Conservation (phyloP, 2,329 filamentous ascomycete genomes). For the Aspergillus clavatus region DNA sequence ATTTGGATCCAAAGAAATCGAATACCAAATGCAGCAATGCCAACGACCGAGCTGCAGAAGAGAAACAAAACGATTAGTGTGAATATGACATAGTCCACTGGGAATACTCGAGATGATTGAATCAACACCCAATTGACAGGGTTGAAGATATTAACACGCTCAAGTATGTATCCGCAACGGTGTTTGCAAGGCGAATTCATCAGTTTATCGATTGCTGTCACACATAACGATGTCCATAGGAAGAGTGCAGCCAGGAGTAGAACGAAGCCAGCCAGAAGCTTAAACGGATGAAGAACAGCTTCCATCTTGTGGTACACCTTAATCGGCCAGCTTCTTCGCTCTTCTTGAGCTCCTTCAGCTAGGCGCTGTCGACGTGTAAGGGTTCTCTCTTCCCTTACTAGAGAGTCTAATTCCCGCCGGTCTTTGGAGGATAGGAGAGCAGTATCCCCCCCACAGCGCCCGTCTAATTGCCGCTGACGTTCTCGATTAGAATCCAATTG, state of each 20-base stretch:
- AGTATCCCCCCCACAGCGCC: conserved; percentile 70
- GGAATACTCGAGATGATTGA: conserved; percentile 75
- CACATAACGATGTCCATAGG: conserved; percentile 86
- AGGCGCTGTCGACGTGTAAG: conserved; percentile 83
- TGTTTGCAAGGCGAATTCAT: conserved; percentile 90
- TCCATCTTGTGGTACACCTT: conserved; percentile 73
- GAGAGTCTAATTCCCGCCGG: conserved; percentile 76
- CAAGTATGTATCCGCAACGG: conserved; percentile 87
- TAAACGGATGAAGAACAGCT: conserved; percentile 79
- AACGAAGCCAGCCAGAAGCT: conserved; percentile 76
- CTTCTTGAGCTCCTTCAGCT: conserved; percentile 63
- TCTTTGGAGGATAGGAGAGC: conserved; percentile 78
- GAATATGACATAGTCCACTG: conserved; percentile 88
- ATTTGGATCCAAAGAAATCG: conserved; percentile 93
- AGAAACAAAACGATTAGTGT: conserved; percentile 77
- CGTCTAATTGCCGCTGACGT: conserved; percentile 84
- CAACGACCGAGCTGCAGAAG: conserved; percentile 82
- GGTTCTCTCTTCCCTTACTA: conserved; percentile 87
- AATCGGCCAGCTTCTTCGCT: conserved; percentile 70
- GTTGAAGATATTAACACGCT: conserved; percentile 85
- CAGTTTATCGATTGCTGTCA: conserved; percentile 93
- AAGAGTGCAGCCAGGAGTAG: conserved; percentile 69
- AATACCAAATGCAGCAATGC: conserved; percentile 81
- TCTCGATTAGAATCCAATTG: conserved; percentile 85
- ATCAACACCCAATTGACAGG: conserved; percentile 89